Base-by-base conservation (phyloP, 2,329 filamentous ascomycete species). In the Penicillium sp. region DNA sequence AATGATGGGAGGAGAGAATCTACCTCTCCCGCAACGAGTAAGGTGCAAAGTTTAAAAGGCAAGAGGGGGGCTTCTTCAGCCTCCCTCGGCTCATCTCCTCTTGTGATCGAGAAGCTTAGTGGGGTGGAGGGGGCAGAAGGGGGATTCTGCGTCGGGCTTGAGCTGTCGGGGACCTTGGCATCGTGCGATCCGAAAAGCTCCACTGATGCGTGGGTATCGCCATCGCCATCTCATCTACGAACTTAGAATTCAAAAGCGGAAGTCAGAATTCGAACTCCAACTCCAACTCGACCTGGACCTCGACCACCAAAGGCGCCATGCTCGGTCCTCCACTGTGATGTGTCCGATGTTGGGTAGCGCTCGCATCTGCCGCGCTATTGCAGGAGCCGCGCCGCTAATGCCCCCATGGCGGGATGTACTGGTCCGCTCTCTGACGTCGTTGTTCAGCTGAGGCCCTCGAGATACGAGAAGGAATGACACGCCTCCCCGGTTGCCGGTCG, bases 361-460 rank as follows among this genome's bases (percentile, higher is more conserved):
- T 57, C 58, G 40, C 48, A 48, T 56, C 56, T 60, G 53, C 58
- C 58, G 60, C 56, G 56, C 56, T 62, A 61, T 62, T 61, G 51
- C 51, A 62, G 51, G 51, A 59, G 60, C 56, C 56, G 58, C 60
- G 56, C 58, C 62, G 57, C 63, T 59, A 64, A 59, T 50, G 51
- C 51, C 49, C 27, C 43, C 41, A 56, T 58, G 54, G 56, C 52
- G 55, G 55, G 49, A 55, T 55, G 46, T 41, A 41, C 52, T 60
- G 51, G 55, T 56, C 55, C 55, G 50, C 52, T 52, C 60, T 60
- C 64, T 68, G 66, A 68, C 66, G 65, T 66, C 60, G 62, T 50
- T 61, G 55, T 58, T 45, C 50, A 54, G 56, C 51, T 56, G 55
- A 34, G 40, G 29, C 48, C 40, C 18, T 36, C 41, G 34, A 40